Percentiles rank a stretch among this genome's conserved stretches.
phyloP scores from a whole-genome alignment of 1,139 yeast genomes.

The Kazachstania sp. region DNA sequence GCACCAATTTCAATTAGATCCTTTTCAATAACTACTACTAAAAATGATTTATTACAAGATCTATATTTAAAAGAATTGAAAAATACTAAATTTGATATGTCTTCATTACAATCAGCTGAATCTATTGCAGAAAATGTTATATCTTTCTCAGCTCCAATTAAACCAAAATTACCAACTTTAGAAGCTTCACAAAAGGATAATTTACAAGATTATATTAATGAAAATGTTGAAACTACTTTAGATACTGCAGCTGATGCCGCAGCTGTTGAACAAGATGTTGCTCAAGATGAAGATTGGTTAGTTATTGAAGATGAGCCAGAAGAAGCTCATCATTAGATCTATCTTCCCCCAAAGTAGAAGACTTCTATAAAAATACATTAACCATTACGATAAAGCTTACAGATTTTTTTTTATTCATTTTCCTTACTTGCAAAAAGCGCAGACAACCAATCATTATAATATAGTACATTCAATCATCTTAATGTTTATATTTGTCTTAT shows the following conservation, averaged over 20 bases:
- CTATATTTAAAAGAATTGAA: conserved; percentile 81
- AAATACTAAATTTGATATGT: conserved; percentile 76
- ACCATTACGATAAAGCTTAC: too few species aligned
- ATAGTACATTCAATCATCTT: neutral
- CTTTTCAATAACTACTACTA: conserved; percentile 9
- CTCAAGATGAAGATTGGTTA: conserved; percentile 63
- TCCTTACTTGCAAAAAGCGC: too few species aligned
- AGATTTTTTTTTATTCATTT: neutral
- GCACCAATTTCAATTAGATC: conserved; percentile 1
- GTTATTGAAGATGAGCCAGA: conserved; percentile 62
- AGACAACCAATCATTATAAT: neutral
- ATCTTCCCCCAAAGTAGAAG: neutral
- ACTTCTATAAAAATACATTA: too few species aligned
- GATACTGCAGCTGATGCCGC: conserved; percentile 17
- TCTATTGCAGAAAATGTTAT: conserved; percentile 65
- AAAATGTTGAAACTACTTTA: conserved; percentile 35
- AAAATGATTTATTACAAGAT: conserved; percentile 59
- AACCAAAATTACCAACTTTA: conserved; percentile 37
- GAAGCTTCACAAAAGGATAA: conserved; percentile 1
- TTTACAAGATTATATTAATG: conserved; percentile 62
- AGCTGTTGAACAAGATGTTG: conserved; percentile 1
- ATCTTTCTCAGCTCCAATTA: conserved; percentile 70
- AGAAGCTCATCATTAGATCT: conserved; percentile 22
- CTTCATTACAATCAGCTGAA: conserved; percentile 58
- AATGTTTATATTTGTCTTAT: too few species aligned